Conservation (phyloP, 2,329 filamentous ascomycete species). For the Colletotrichum horii region DNA sequence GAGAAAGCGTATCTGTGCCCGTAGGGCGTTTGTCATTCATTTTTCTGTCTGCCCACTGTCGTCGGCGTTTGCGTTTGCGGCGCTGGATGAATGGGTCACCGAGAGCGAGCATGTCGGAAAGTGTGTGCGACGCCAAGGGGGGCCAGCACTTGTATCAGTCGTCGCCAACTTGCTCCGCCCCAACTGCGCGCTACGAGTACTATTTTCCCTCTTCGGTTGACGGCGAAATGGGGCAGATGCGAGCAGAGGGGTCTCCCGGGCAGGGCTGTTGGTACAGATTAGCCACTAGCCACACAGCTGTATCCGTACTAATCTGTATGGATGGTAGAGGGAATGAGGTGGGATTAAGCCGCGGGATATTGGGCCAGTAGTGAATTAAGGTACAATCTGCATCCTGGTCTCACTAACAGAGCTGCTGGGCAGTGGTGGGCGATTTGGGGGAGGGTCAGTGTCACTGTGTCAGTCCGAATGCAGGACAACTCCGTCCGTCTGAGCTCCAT, state of each 20-base stretch:
- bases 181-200: not conserved
- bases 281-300: not conserved
- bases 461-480: not conserved
- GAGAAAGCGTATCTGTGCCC: not conserved
- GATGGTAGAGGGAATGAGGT: not conserved
- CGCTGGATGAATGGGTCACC: not conserved
- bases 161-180: not conserved
- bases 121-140: constrained; percentile 7
- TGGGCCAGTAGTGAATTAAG: not conserved
- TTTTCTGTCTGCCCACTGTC: not conserved
- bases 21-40: not conserved
- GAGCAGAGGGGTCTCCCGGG: not conserved
- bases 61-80: not conserved
- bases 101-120: not conserved
- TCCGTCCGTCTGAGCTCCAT: not conserved
- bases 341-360: not conserved
- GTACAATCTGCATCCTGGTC: not conserved
- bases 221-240: not conserved
- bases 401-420: not conserved
- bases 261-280: not conserved
- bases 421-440: not conserved
- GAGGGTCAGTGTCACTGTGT: not conserved
- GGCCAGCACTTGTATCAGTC: not conserved
- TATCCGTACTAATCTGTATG: too few species aligned
- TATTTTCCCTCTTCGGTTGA: not conserved